Base-by-base conservation (phyloP, 2,329 filamentous ascomycete genomes). In the Claviceps cyperi region DNA sequence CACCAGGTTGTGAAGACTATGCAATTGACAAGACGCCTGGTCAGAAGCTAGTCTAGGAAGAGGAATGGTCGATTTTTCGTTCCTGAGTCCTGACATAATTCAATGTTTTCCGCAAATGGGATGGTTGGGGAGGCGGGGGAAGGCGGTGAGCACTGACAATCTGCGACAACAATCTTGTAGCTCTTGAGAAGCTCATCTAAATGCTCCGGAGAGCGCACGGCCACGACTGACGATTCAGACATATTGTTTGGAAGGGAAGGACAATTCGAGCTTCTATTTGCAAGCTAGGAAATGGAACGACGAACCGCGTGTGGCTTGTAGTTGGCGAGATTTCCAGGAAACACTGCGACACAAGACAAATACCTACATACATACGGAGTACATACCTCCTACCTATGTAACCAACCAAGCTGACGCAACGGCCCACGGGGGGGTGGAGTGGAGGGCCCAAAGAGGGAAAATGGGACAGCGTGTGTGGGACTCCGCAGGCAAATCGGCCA, bases 1-100 rank as follows among this genome's bases (percentile, higher is more conserved):
- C 86, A 94, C 83, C 85, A 92, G 61, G 87, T 83, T 60, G 89
- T 87, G 61, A 86, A 91, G 74, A 96, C 88, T 94, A 50, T 51
- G 35, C 2, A 7, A 6, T 21, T 40, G 39, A 21, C 39, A 40
- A 39, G 17, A 39, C 15, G 17, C 17, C 11, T 11, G 11, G 40
- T 41, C 13, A 41, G 40, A 17, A 53, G 60, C 43, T 61, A 57
- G 48, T 43, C 21, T 21, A 39, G 38, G 15, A 43, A 28, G 24
- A 13, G 38, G 17, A 43, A 15, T n/a, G 22, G 21, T 32, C 28
- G 28, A 11, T 32, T 32, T 32, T 11, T 32, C 28, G 28, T 32
- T 32, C 28, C 22, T 22, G 21, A 21, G 21, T 21, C 24, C 24
- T 28, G 28, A 32, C 28, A 32, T 32, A 11, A 11, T 32, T 32